Evolutionary conservation across 345 rosid species (phyloP), one percentile per base, ranked within the genome.

Genomic region (Euphorbia tirucalli): DNA sequence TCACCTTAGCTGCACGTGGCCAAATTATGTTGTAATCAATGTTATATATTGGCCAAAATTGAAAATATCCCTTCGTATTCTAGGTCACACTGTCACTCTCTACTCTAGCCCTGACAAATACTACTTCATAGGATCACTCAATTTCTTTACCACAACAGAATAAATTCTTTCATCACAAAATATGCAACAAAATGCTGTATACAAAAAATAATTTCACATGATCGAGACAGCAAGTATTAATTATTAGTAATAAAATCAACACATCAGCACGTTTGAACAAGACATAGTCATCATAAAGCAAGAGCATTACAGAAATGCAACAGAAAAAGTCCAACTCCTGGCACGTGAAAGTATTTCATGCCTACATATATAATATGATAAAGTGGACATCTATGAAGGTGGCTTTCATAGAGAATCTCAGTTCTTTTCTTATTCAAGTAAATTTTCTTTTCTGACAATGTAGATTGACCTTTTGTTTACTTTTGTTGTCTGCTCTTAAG

Each of bases 301-400:
- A 61, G 41, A 61, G 22, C 11, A 7, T 59, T 37, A 1, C 3
- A 61, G 19, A 27, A 61, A 21, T n/a, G n/a, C n/a, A n/a, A n/a
- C n/a, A n/a, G n/a, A n/a, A n/a, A 60, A 59, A 59, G 21, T 19
- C 55, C 31, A n/a, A 72, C 67, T 39, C 75, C 18, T 13, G 35
- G 48, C 73, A 73, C 49, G 76, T 75, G 80, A 79, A 75, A 24
- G 61, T 58, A 63, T 66, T 24, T 61, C 56, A 63, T 66, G 66
- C 79, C 21, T 27, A 61, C 43, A 27, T 60, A 75, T 32, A 35
- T 15, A 65, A 44, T 14, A 58, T 61, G 31, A 27, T 41, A 32
- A 54, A 67, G 41, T 35, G 71, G 71, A 58, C 72, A 58, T 76
- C 52, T 57, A 64, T 68, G 66, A 43, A 0, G 27, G 68, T 69